Percentiles rank a stretch among this genome's conserved stretches.
phyloP scores from a whole-genome alignment of 305 asterid species.

The Solanum hybrid region DNA sequence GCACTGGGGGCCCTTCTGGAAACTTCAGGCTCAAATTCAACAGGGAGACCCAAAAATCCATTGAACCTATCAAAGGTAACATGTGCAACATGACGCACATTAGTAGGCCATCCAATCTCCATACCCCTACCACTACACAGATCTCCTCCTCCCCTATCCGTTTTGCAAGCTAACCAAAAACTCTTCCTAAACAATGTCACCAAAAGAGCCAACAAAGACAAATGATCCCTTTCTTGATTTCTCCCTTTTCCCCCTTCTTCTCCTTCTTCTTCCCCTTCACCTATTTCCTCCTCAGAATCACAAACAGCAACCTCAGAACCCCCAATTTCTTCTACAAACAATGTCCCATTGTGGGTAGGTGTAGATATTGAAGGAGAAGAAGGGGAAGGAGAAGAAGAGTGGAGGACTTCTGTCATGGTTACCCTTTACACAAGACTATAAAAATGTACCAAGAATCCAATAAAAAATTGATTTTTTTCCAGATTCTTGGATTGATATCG shows the following conservation, averaged over 20 bases:
- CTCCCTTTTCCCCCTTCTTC: neutral
- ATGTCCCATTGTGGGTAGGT: conserved; percentile 61
- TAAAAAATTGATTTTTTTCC: conserved; percentile 12
- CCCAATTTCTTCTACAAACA: conserved; percentile 40
- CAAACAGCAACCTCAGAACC: conserved; percentile 21
- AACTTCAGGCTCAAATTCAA: conserved; percentile 97
- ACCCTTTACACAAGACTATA: conserved; percentile 19
- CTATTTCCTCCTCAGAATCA: conserved; percentile 26
- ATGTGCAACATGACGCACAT: conserved; percentile 91
- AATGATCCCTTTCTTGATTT: conserved; percentile 54
- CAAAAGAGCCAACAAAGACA: conserved; percentile 75
- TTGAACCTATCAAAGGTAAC: conserved; percentile 95
- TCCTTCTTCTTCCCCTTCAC: conserved; percentile 16
- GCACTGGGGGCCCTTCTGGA: conserved; percentile 95
- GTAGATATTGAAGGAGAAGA: conserved; percentile 67
- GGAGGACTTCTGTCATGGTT: conserved; percentile 94
- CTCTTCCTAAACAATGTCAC: conserved; percentile 77
- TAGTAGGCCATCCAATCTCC: conserved; percentile 98
- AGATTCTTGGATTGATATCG: neutral
- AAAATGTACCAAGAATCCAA: neutral
- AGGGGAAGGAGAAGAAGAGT: conserved; percentile 75
- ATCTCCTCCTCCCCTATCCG: conserved; percentile 33
- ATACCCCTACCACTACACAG: conserved; percentile 34
- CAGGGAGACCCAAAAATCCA: conserved; percentile 97
- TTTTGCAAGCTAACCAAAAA: conserved; percentile 68